Evolutionary conservation across 768 basidiomycete species (phyloP), one percentile per base, ranked within the genome.

Genomic region (Hygrocybe punicea): DNA sequence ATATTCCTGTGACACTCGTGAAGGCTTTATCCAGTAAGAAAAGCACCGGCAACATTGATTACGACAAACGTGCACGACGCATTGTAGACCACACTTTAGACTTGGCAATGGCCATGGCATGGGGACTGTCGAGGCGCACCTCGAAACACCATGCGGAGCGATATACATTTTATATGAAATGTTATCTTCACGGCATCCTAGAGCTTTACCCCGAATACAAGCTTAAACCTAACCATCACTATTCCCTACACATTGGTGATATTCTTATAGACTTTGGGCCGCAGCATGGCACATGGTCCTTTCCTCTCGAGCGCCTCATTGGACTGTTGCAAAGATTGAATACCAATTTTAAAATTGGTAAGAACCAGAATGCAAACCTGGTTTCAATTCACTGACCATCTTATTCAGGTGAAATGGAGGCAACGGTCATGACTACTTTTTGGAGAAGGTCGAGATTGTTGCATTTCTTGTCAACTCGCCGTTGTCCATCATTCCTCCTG

Each of bases 301-400:
- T 75, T 56, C 71, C 71, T 1, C 75, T 75, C 52, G 71, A 78
- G 57, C 58, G 65, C 0, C 53, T 76, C 9, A 76, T 77, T 39
- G 72, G 77, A 2, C 53, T 56, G 4, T 56, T 78, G 2, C 73
- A 78, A 35, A 35, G 19, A 34, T 13, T 50, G 13, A 50, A 50
- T 35, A 33, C 49, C 25, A 50, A 50, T 21, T 24, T 13, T 35
- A 19, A 35, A 34, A 25, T 14, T 14, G 49, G 49, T 50, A 42
- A 42, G 14, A 19, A 19, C 40, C 16, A 6, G 16, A 16, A 16
- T 42, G 16, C 19, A 19, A 16, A 11, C 40, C 11, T 10, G 19
- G 40, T 14, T 42, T 19, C 14, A 14, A 42, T 42, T 16, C 19
- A 6, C 40, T 19, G 10, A 14, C 19, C 16, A 42, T 6, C 40